Evolutionary conservation across 2,329 filamentous ascomycete species (phyloP), one percentile per base, ranked within the genome.

Genomic region (Fusarium brachygibbosum): DNA sequence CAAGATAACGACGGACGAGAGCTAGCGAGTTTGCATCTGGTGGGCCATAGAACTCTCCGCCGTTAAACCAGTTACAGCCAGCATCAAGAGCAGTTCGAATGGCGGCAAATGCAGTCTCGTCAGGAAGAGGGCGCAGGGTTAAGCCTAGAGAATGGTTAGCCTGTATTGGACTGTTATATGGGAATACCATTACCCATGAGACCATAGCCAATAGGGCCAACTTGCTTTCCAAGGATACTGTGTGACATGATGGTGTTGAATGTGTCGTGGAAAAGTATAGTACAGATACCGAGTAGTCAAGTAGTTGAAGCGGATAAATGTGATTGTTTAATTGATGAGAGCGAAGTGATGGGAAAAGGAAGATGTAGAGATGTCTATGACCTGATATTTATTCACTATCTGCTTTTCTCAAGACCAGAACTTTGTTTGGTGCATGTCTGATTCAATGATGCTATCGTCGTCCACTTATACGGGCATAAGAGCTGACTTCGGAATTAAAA

Each of bases 1-100:
- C 82, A 72, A 91, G 88, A 77, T 90, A 91, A 23, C 83, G 80
- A 55, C 85, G 82, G n/a, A 91, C 77, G 29, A 91, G 80, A 49
- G 84, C 82, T 54, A 88, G 85, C 57, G 79, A 81, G 78, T 90
- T 88, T 71, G 80, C 80, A 16, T 84, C 79, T 3, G 83, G 82
- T 1, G 80, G 77, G 29, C 89, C 89, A 76, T 91, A 91, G 74
- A 90, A 84, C 72, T 90, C 86, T 67, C 84, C 87, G 29, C 81
- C 87, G 69, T 90, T 88, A 85, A 87, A 88, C 60, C 82, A 82
- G 58, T 73, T 70, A 50, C 78, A 79, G 55, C 82, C 79, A 6
- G 73, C 68, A 11, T 76, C 73, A 17, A 89, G 77, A 13, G 87
- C 79, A 35, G 84, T 82, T 68, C 84, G 84, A 76, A 90, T 82